These are phyloP conservation scores for Liriodendron chinense DNA, from an alignment of 164 flowering plant genomes.

Conservation along the genomic window DNA sequence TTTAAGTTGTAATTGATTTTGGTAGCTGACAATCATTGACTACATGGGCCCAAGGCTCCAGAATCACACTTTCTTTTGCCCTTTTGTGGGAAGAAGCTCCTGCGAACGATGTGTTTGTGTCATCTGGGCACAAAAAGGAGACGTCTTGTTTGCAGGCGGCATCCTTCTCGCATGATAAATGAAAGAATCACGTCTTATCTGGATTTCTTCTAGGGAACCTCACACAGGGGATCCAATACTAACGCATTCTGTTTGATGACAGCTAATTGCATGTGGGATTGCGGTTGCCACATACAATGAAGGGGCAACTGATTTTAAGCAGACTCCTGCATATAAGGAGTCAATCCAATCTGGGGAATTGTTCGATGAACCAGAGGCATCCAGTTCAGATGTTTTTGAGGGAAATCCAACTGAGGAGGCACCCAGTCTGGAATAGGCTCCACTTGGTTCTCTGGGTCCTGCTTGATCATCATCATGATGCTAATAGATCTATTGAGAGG, in stretches of 20 bases:
- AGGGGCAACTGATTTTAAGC: constrained; percentile 92
- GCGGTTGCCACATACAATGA: constrained; percentile 88
- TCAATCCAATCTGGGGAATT: constrained; percentile 69
- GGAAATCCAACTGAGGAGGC: constrained; percentile 93
- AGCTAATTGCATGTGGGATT: constrained; percentile 78
- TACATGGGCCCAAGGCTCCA: no score
- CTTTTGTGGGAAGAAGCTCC: no score
- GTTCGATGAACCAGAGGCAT: constrained; percentile 71
- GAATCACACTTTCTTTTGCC: no score
- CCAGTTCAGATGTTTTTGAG: constrained; percentile 80
- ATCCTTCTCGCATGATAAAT: no score
- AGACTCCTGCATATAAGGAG: constrained; percentile 83
- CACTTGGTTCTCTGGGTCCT: neutral
- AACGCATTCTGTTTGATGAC: constrained; percentile 10
- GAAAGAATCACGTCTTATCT: neutral
- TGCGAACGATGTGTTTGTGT: no score
- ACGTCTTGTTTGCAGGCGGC: no score
- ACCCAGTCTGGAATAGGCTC: constrained; percentile 72
- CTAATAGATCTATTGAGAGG: no score
- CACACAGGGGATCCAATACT: neutral
- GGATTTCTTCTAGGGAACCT: neutral
- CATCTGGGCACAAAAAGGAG: no score
- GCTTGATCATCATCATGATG: neutral
- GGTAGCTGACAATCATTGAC: no score
- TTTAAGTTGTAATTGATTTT: no score